phyloP scores from a whole-genome alignment of 306 rosid species.

The Sechiopsis laciniata region DNA sequence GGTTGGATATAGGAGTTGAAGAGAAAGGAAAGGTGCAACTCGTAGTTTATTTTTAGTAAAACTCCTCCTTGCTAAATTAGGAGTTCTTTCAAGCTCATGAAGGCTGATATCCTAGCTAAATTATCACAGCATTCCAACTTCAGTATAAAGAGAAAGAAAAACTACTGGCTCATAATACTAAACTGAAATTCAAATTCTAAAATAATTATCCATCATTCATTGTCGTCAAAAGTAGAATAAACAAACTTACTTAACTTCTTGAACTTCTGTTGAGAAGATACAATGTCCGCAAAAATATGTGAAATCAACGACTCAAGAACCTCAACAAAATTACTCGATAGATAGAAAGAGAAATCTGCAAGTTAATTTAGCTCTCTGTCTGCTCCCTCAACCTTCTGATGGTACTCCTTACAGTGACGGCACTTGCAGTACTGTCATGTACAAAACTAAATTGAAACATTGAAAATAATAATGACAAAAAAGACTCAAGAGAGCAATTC shows the following conservation, averaged over 20 bases:
- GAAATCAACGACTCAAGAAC: neutral
- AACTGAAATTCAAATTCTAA: slow-evolving; percentile 4
- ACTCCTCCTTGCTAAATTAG: no score
- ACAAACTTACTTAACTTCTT: neutral
- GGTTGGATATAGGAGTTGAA: no score
- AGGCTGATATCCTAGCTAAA: no score
- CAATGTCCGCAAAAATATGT: neutral
- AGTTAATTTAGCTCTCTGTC: slow-evolving; percentile 44
- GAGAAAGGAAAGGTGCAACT: no score
- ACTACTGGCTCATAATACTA: neutral
- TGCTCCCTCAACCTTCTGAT: slow-evolving; percentile 83
- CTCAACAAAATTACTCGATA: slow-evolving; percentile 1
- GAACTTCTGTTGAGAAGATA: slow-evolving; percentile 4
- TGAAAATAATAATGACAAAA: neutral
- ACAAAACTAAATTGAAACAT: neutral
- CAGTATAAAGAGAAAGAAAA: no score
- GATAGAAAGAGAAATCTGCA: neutral
- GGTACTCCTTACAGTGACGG: slow-evolving; percentile 68
- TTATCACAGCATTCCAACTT: no score
- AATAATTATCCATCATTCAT: slow-evolving; percentile 11
- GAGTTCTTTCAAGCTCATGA: no score
- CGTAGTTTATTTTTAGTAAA: no score
- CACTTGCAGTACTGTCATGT: slow-evolving; percentile 49
- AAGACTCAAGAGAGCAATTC: neutral
- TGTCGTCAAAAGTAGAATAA: neutral